Evolutionary conservation across 1,284 basidiomycete genomes (phyloP), one percentile per base, ranked within the genome.

Genomic region (Cryptococcus depauperatus): DNA sequence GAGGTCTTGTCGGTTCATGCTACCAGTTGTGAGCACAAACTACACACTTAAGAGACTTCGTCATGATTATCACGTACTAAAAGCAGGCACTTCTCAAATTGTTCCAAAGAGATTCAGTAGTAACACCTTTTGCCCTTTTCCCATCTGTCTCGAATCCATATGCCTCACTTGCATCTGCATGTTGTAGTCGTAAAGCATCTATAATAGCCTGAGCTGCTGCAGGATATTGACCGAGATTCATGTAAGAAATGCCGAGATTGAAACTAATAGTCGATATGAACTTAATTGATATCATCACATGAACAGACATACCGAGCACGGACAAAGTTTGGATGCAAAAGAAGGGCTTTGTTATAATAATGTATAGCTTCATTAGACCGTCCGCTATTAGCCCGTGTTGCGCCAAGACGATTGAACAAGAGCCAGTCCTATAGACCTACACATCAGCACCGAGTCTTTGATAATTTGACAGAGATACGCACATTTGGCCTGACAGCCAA

Each of bases 341-440:
- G 83, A 30, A 98, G 75, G 2, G 93, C 95, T 41, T 80, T 80
- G 62, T 84, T 80, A 69, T 98, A 98, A 69, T 89, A 96, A 54
- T 84, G 75, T 14, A 96, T 76, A 8, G 95, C 92, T 51, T 89
- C 82, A 34, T 80, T 80, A 16, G 87, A 80, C 41, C 78, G 77
- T 0, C 93, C 92, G 56, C 80, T 85, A 66, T 98, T 98, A 37
- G 91, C 91, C 64, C 96, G 81, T 2, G 92, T 97, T 14, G 93
- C 93, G 13, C 93, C 93, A 22, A 97, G 85, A 21, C 93, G 81
- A 66, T 98, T 98, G 72, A 91, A 96, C 51, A 99, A 71, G 38
- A 93, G 73, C 85, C 89, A 96, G 63, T 99, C 93, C 85, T 91
- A 53, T 23, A 40, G 16, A 21, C 13, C 22, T 11, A 46, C 22